Conservation (phyloP, 202 grass and related monocot genomes). For the Zoysia matrella region DNA sequence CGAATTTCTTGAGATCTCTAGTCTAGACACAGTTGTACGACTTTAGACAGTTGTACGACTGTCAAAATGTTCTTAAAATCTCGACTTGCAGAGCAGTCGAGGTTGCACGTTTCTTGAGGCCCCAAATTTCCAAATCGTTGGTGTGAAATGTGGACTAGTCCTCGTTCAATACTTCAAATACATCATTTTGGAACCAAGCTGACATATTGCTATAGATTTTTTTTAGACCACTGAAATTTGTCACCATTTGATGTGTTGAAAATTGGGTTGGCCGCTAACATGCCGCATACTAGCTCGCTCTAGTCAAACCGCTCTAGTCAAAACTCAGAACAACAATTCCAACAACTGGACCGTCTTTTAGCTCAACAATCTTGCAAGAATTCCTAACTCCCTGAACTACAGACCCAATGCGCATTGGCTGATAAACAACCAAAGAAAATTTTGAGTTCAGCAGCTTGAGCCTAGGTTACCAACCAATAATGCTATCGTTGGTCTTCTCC, state of each 20-base stretch:
- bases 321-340: conserved; percentile 33
- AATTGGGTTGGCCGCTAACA: too few species aligned
- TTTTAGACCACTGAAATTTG: neutral
- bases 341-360: conserved; percentile 28
- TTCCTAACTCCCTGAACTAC: conserved; percentile 42
- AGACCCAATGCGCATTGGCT: conserved; percentile 10
- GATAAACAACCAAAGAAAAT: conserved; percentile 43
- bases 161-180: neutral
- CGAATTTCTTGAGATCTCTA: too few species aligned
- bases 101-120: too few species aligned
- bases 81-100: too few species aligned
- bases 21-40: too few species aligned
- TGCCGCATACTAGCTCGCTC: neutral
- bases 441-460: conserved; percentile 14
- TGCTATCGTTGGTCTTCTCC: neutral
- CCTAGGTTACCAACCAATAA: conserved; percentile 41
- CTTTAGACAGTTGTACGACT: too few species aligned
- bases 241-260: neutral
- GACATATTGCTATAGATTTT: too few species aligned
- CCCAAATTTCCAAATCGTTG: too few species aligned
- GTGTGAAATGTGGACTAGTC: neutral
- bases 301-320: neutral
- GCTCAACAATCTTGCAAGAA: conserved; percentile 30
- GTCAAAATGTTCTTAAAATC: too few species aligned
- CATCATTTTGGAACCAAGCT: neutral